Percentiles rank a stretch among this genome's conserved stretches.
Evolutionary conservation across 768 basidiomycete species (phyloP).

Genomic region (Asterophora lycoperdoides): DNA sequence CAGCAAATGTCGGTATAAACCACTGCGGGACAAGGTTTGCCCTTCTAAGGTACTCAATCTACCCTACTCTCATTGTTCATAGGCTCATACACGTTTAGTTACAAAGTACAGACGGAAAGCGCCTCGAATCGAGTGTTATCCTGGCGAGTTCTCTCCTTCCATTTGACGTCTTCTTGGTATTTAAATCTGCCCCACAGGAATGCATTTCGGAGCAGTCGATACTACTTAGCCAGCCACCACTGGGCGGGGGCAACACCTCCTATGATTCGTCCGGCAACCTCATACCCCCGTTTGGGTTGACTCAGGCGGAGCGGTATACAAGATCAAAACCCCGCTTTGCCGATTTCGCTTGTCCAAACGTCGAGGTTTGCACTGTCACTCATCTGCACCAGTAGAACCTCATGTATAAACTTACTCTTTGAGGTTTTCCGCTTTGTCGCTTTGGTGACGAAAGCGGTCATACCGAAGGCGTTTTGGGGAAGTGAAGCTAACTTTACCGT

Average conservation of each 20-base stretch:
- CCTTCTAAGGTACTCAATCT: conserved; percentile 61
- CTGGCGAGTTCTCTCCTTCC: conserved; percentile 36
- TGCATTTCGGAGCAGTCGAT: conserved; percentile 68
- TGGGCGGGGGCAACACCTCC: conserved; percentile 37
- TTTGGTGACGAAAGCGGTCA: conserved; percentile 59
- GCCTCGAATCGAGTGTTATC: conserved; percentile 59
- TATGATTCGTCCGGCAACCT: conserved; percentile 50
- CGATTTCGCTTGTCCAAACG: conserved; percentile 65
- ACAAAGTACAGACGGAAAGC: conserved; percentile 30
- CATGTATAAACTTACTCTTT: neutral
- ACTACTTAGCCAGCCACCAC: conserved; percentile 50
- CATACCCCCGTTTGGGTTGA: conserved; percentile 40
- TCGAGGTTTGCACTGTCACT: conserved; percentile 44
- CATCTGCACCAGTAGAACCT: neutral
- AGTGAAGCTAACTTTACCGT: conserved; percentile 57
- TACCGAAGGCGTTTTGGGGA: conserved; percentile 81
- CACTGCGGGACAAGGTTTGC: conserved; percentile 61
- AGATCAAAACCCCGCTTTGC: conserved; percentile 69
- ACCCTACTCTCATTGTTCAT: neutral
- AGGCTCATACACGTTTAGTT: conserved; percentile 29
- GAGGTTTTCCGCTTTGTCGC: conserved; percentile 74
- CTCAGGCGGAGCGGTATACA: conserved; percentile 42
- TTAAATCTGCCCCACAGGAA: conserved; percentile 42
- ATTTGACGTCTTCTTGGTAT: conserved; percentile 4
- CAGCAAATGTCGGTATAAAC: conserved; percentile 62